Base-by-base conservation (phyloP, 805 yeast species). In the Candida palmyrensis region DNA sequence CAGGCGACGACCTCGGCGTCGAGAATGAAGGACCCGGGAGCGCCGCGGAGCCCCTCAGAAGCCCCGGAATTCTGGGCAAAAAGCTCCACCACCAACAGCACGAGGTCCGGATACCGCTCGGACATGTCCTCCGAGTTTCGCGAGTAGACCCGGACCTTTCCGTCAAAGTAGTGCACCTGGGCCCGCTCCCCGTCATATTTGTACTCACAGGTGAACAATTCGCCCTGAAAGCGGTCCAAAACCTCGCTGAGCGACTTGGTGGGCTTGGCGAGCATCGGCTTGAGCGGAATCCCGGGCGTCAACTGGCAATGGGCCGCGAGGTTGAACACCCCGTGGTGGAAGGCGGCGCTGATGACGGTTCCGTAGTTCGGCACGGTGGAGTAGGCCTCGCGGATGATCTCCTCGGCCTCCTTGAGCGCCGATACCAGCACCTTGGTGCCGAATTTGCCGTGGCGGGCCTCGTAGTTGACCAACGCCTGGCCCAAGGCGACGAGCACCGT, bases 1-100 rank as follows among this genome's bases (percentile, higher is more conserved):
- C 95, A 92, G 0, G 98, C 98, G 6, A 92, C 98, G 6, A 96
- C 96, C 59, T 92, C 98, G 60, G 96, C 84, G 55, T 92, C 98
- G 37, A 92, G 57, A 38, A 92, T 87, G 55, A 90, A 68, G 6
- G 84, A 73, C n/a, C n/a, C n/a, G 25, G 62, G 59, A 1, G 14
- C 8, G 6, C 8, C 8, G 5, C 17, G 14, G 16, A 11, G n/a
- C 11, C 77, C 68, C 1, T 49, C 40, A 9, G 55, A 53, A 3
- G 39, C 42, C 1, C 47, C 37, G 8, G 36, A 42, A 11, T 42
- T 45, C 18, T 30, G 18, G 17, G 62, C 59, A 25, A 77, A 49
- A 38, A 81, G 77, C 25, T 79, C 81, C 27, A 74, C 73, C 13
- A 86, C 70, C 27, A 84, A 77, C 1, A 79, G 70, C 10, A 83